Base-by-base conservation (phyloP, 2,329 filamentous ascomycete genomes). In the Ophiostoma triangulosporum region DNA sequence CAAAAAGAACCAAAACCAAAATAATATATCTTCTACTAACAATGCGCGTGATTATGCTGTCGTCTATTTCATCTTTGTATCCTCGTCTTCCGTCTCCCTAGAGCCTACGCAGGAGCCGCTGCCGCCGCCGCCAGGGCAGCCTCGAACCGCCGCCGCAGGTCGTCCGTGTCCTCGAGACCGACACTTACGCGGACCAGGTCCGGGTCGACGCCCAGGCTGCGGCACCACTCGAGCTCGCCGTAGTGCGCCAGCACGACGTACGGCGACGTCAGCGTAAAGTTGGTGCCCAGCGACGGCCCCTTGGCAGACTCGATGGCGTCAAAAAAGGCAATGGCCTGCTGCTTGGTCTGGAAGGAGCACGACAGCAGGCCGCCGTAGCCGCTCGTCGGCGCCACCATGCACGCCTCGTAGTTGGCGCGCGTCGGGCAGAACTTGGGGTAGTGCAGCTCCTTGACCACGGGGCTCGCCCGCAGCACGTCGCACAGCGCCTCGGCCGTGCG, bases 181-280 rank as follows among this genome's bases (percentile, higher is more conserved):
- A 97, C 86, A 63, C 90, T 96, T 59, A 97, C 80, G 40, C 93
- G 78, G 48, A 97, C 76, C 54, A 98, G 68, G 64, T 88, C 79
- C 1, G 80, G 79, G 53, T 93, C 84, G 3, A 96, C 87, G 0
- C 90, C 88, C 65, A 84, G 91, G 56, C 82, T 73, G 26, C 77
- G 80, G 43, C 86, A 88, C 93, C 93, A 98, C n/a, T 90, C 83
- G 40, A 97, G 68, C 71, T 98, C 93, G 46, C 78, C 74, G 63
- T 93, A 98, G 67, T 98, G 93, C 4, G 93, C 93, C 31, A 98
- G 69, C 32, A 98, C 72, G 22, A 93, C 88, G 66, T 95, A 98
- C 0, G 93, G 93, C 49, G 84, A 95, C 54, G 84, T 84, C 35
- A 98, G 73, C 0, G 93, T 97, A 65, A 98, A 98, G 67, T 98